phyloP scores from a whole-genome alignment of 805 yeast species.

The Kodamaea jinghongensis region DNA sequence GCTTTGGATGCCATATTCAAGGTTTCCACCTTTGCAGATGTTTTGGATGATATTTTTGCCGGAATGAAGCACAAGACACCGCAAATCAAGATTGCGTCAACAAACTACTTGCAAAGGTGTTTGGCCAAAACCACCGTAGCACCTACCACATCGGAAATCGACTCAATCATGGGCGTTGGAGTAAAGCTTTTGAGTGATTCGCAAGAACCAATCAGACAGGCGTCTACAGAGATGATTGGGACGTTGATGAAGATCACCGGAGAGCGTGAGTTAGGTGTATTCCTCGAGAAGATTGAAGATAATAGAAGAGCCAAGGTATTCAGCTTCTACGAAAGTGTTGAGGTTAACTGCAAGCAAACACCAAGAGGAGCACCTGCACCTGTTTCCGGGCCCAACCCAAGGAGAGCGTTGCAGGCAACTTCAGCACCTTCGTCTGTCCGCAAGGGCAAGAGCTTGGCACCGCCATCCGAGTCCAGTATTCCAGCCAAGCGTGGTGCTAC shows the following conservation, averaged over 20 bases:
- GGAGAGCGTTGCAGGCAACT: constrained; percentile 6
- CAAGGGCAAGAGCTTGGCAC: constrained; percentile 2
- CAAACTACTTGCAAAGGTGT: constrained; percentile 62
- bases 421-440: constrained; percentile 1
- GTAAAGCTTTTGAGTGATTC: constrained; percentile 75
- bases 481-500: constrained; percentile 71
- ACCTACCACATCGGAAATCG: constrained; percentile 56
- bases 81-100: constrained; percentile 69
- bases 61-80: constrained; percentile 79
- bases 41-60: constrained; percentile 57
- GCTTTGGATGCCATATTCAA: constrained; percentile 65
- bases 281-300: constrained; percentile 72
- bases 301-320: constrained; percentile 65
- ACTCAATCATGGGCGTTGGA: constrained; percentile 52
- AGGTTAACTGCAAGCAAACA: constrained; percentile 44
- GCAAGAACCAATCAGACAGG: constrained; percentile 77
- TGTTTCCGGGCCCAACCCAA: constrained; percentile 11
- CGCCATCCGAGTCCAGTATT: constrained; percentile 23
- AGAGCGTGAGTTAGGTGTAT: constrained; percentile 57
- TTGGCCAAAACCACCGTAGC: constrained; percentile 46
- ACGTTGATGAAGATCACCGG: constrained; percentile 82
- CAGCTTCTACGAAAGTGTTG: constrained; percentile 54
- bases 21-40: constrained; percentile 48
- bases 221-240: constrained; percentile 76
- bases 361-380: constrained; percentile 15